Percentiles rank a stretch among this genome's conserved stretches.
phyloP scores from a whole-genome alignment of 129 eudicot species.

The Pulicaria dysenterica region DNA sequence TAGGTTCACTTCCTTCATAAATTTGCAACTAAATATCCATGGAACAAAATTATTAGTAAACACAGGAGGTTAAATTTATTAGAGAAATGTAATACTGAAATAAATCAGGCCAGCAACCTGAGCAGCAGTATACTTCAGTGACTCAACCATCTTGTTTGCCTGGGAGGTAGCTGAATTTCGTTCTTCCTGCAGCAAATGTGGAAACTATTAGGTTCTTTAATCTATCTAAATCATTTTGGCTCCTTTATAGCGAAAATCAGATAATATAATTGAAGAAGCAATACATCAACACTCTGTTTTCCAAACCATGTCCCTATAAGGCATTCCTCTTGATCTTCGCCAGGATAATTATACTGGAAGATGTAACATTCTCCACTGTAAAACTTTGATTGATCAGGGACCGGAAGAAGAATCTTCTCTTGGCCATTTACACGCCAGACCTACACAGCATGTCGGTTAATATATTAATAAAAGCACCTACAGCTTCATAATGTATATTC shows the following conservation, averaged over 20 bases:
- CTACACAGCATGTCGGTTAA: constrained; percentile 41
- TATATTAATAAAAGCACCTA: constrained; percentile 6
- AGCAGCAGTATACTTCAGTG: constrained; percentile 76
- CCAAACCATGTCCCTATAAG: constrained; percentile 95
- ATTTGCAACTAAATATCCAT: constrained; percentile 64
- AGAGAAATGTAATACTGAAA: constrained; percentile 10
- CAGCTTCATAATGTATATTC: constrained; percentile 21
- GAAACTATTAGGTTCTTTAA: constrained; percentile 3
- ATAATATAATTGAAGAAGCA: constrained; percentile 9
- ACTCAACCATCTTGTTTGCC: constrained; percentile 92
- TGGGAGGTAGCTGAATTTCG: constrained; percentile 69
- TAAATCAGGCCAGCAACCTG: constrained; percentile 60
- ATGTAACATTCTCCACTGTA: constrained; percentile 97
- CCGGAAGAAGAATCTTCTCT: constrained; percentile 61
- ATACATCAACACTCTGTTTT: constrained; percentile 76
- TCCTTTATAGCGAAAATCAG: neutral
- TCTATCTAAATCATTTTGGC: constrained; percentile 9
- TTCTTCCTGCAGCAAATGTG: constrained; percentile 59
- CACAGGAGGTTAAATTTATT: constrained; percentile 10
- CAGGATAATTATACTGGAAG: constrained; percentile 83
- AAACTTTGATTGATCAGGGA: constrained; percentile 72
- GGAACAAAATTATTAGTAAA: constrained; percentile 33
- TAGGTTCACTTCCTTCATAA: constrained; percentile 83
- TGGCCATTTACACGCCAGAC: constrained; percentile 95
- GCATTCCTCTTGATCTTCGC: constrained; percentile 78